Percentiles rank a stretch among this genome's conserved stretches.
Evolutionary conservation across 2,329 filamentous ascomycete genomes (phyloP).

Genomic region (Pseudocercospora pini-densiflorae): DNA sequence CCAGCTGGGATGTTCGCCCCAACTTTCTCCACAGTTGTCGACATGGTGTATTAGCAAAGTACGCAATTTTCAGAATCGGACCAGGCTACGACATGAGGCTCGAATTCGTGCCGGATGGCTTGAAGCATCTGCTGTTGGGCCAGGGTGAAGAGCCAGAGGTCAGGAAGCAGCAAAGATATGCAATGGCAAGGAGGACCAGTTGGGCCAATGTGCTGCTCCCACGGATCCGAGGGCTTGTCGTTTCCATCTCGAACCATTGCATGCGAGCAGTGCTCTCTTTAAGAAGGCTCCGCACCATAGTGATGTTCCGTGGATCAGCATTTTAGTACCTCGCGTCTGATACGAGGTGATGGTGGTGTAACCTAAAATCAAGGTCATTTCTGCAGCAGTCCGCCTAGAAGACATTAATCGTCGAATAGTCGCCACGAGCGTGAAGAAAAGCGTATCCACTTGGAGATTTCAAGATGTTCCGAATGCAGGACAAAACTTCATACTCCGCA

Average conservation of each 20-base stretch:
- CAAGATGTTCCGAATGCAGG: too few relatives aligned
- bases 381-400: too few relatives aligned
- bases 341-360: neutral
- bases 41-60: neutral
- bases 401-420: too few relatives aligned
- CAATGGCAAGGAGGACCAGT: neutral
- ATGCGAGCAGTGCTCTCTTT: too few relatives aligned
- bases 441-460: too few relatives aligned
- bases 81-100: neutral
- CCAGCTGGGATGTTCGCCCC: conserved; percentile 22
- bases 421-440: too few relatives aligned
- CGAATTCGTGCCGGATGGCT: neutral
- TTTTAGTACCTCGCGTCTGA: neutral
- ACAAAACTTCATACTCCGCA: neutral
- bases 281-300: neutral
- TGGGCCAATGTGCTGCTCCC: neutral
- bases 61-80: neutral
- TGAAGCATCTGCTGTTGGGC: neutral
- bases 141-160: too few relatives aligned
- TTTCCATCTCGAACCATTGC: too few relatives aligned
- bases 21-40: neutral
- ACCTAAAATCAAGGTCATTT: neutral
- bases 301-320: neutral
- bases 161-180: too few relatives aligned
- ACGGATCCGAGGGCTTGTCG: neutral